Evolutionary conservation across 2,329 filamentous ascomycete species (phyloP).

Genomic region (Fusarium sp.): DNA sequence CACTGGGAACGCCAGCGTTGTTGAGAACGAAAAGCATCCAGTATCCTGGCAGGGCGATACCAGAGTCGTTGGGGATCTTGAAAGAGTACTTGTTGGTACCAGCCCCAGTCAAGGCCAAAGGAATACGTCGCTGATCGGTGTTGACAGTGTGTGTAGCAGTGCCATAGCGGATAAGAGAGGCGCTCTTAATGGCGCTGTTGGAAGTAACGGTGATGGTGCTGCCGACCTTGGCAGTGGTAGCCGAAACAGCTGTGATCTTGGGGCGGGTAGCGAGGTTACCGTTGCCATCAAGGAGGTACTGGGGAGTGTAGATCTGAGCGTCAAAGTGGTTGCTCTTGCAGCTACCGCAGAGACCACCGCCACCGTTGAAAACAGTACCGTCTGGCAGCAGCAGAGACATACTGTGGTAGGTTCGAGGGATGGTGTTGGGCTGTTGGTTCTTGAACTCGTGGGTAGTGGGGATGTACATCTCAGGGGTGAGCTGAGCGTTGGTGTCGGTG

Average conservation of each 20-base stretch:
- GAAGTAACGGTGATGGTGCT: constrained; percentile 26
- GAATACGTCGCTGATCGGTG: constrained; percentile 40
- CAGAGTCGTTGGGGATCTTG: constrained; percentile 29
- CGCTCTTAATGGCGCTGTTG: constrained; percentile 21
- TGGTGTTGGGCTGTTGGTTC: constrained; percentile 28
- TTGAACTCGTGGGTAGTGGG: constrained; percentile 21
- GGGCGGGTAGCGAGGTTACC: constrained; percentile 33
- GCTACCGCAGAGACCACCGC: constrained; percentile 27
- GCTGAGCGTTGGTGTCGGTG: constrained; percentile 24
- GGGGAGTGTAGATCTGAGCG: constrained; percentile 37
- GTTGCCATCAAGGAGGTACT: constrained; percentile 28
- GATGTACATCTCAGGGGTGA: constrained; percentile 30
- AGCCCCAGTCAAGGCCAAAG: constrained; percentile 10
- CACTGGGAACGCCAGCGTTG: constrained; percentile 30
- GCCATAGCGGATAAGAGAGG: constrained; percentile 36
- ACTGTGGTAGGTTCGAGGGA: constrained; percentile 30
- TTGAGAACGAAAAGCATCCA: constrained; percentile 42
- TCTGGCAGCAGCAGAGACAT: constrained; percentile 35
- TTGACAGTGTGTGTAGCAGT: constrained; percentile 38
- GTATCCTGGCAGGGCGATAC: constrained; percentile 37
- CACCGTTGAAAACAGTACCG: constrained; percentile 32
- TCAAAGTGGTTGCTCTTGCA: constrained; percentile 39
- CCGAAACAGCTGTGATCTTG: constrained; percentile 25
- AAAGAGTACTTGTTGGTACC: constrained; percentile 36
- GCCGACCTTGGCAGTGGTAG: constrained; percentile 25